Evolutionary conservation across 2,329 filamentous ascomycete species (phyloP).

Genomic region (Nigrospora osmanthi): DNA sequence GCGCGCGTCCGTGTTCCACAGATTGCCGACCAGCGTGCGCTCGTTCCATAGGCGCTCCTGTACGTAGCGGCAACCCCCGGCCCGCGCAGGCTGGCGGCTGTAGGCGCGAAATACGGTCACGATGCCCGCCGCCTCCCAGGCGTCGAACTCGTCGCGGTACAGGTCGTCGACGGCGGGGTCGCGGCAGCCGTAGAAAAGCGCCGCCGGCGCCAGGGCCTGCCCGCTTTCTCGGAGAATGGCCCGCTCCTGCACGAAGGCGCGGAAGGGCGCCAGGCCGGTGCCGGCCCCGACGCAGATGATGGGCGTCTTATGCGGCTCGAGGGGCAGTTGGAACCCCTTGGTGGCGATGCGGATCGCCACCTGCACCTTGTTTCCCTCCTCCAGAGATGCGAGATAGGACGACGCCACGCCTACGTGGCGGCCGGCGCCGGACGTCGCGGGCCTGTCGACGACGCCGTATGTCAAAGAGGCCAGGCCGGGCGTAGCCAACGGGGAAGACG

Average conservation of each 20-base stretch:
- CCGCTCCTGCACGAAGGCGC: conserved; percentile 56
- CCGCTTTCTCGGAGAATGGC: conserved; percentile 38
- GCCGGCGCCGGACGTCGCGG: conserved; percentile 41
- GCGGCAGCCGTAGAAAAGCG: conserved; percentile 61
- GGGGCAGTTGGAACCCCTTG: conserved; percentile 40
- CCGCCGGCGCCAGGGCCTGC: conserved; percentile 45
- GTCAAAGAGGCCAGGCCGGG: conserved; percentile 54
- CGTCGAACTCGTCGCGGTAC: conserved; percentile 49
- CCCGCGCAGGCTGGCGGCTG: conserved; percentile 34
- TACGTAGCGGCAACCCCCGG: conserved; percentile 39
- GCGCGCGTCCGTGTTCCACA: conserved; percentile 39
- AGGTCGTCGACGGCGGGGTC: conserved; percentile 46
- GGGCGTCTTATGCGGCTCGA: conserved; percentile 34
- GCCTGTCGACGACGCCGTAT: conserved; percentile 55
- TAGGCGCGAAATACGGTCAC: conserved; percentile 56
- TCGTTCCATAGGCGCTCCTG: conserved; percentile 34
- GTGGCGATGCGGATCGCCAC: conserved; percentile 27
- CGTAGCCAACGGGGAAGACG: conserved; percentile 60
- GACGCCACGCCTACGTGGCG: conserved; percentile 53
- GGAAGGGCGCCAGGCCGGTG: conserved; percentile 54
- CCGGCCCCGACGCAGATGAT: conserved; percentile 44
- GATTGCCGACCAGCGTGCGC: conserved; percentile 22
- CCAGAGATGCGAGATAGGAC: conserved; percentile 47
- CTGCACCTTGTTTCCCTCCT: conserved; percentile 29
- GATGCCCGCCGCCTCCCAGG: conserved; percentile 52